Evolutionary conservation across 805 yeast genomes (phyloP).

Genomic region (Pichia phayaonensis): DNA sequence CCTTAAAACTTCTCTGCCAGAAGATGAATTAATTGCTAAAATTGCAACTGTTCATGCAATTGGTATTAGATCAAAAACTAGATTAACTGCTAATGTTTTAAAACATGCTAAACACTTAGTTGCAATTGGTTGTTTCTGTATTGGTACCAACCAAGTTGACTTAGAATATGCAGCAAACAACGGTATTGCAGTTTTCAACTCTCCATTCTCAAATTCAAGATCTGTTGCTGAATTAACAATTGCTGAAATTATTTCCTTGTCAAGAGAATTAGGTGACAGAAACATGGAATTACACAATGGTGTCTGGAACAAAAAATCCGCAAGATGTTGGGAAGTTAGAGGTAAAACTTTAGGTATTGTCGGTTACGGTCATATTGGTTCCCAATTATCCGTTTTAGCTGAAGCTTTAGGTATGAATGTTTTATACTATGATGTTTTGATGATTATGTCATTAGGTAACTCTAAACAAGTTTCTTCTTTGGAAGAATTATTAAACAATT

Average conservation of each 20-base stretch:
- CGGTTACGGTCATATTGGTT: conserved; percentile 97
- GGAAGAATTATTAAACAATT: conserved; percentile 66
- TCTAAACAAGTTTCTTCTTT: conserved; percentile 86
- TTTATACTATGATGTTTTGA: conserved; percentile 80
- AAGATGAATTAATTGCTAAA: conserved; percentile 90
- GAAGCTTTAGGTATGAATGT: conserved; percentile 98
- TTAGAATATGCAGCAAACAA: conserved; percentile 82
- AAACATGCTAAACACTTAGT: conserved; percentile 84
- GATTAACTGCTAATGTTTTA: conserved; percentile 69
- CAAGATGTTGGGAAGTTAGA: conserved; percentile 97
- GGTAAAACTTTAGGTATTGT: conserved; percentile 96
- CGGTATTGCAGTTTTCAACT: conserved; percentile 86
- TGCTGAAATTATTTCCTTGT: conserved; percentile 87
- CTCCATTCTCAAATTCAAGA: conserved; percentile 97
- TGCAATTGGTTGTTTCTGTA: conserved; percentile 96
- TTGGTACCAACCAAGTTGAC: conserved; percentile 97
- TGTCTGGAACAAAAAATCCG: conserved; percentile 93
- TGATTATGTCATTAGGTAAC: conserved; percentile 95
- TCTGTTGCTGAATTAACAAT: conserved; percentile 97
- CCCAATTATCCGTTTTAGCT: conserved; percentile 93
- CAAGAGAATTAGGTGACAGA: conserved; percentile 96
- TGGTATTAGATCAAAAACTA: conserved; percentile 97
- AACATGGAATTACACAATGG: conserved; percentile 94
- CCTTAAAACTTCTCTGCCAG: conserved; percentile 80
- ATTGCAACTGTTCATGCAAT: conserved; percentile 91